Evolutionary conservation across 208 protist species (phyloP), one percentile per base, ranked within the genome.

Genomic region (Acanthamoeba sp.): DNA sequence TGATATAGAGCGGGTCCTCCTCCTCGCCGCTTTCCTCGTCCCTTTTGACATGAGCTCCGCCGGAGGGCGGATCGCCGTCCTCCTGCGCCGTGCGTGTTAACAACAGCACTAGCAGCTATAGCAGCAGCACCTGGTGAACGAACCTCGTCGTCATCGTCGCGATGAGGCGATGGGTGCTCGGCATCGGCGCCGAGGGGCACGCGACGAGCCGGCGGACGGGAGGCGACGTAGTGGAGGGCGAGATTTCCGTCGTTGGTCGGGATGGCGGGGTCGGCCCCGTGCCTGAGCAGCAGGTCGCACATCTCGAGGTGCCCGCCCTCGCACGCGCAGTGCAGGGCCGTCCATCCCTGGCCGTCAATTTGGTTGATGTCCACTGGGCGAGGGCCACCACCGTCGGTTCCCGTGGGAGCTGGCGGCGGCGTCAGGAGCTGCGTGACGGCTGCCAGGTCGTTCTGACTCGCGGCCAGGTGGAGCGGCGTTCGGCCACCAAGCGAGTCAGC

Each of bases 141-240:
- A 24, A 62, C 52, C 4, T 64, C 52, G 5, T 59, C 48, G 22
- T 87, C 78, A 59, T 87, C 48, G 22, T 57, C 76, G 40, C 48
- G 24, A 22, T 48, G 24, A 24, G 24, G 20, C 38, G 45, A 57
- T 38, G 50, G 50, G 50, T 1, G 50, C 1, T 52, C 32, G n/a
- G 27, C 32, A 42, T 7, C 29, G 80, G 6, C 48, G 29, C 36
- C 6, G 38, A n/a, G 32, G 24, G 16, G 42, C 3, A 32, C 2
- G 22, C 48, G n/a, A 22, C 48, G 36, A 27, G 48, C n/a, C 9
- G 78, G 78, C 5, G 78, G 78, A 5, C 78, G 78, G 34, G 78
- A 87, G 85, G 85, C 85, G 22, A 91, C 50, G 85, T 91, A 91
- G 59, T 91, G 85, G 2, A 91, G 85, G 24, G 85, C 36, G 27